Base-by-base conservation (phyloP, 1,284 basidiomycete genomes). In the Dichomitus squalens region DNA sequence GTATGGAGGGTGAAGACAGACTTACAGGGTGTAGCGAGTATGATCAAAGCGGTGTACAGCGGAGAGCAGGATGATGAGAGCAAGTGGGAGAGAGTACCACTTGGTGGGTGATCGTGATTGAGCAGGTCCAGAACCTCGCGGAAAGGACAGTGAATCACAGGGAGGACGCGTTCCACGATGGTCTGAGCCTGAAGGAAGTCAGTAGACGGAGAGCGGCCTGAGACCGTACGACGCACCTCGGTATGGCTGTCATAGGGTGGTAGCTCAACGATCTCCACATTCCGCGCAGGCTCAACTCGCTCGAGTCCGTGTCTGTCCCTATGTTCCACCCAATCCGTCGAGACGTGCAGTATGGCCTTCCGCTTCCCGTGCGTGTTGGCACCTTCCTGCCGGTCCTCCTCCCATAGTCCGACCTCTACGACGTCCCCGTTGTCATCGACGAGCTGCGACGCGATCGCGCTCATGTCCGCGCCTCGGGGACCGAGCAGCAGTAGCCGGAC, bases 301-400 rank as follows among this genome's bases (percentile, higher is more conserved):
- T 89, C 86, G 2, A 86, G 75, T 0, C 85, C 86, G 63, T 87
- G 83, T 2, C 75, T 76, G 67, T 87, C 85, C 27, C 74, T 76
- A 63, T 85, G 84, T 65, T 87, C 85, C 12, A 85, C 71, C 88
- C 87, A 90, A 66, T 86, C 81, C 5, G 87, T 88, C 2, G 85
- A 87, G 6, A 85, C 85, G 23, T 74, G 76, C 25, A 85, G 66
- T 25, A 83, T 70, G 41, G 67, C 69, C 69, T 64, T 64, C 49
- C 55, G 49, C 48, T 46, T 59, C 7, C 58, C 57, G 25, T 55
- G 55, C 5, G 35, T 39, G 31, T n/a, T n/a, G 14, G 27, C 35
- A 11, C 33, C 47, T 11, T 72, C 74, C 35, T 71, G 75, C 27
- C 74, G 67, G 16, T 72, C 73, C 23, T 79, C 74, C 63, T 87